These are phyloP conservation scores for Quercus mongolica DNA, from an alignment of 306 rosid genomes.

Conservation along the genomic window DNA sequence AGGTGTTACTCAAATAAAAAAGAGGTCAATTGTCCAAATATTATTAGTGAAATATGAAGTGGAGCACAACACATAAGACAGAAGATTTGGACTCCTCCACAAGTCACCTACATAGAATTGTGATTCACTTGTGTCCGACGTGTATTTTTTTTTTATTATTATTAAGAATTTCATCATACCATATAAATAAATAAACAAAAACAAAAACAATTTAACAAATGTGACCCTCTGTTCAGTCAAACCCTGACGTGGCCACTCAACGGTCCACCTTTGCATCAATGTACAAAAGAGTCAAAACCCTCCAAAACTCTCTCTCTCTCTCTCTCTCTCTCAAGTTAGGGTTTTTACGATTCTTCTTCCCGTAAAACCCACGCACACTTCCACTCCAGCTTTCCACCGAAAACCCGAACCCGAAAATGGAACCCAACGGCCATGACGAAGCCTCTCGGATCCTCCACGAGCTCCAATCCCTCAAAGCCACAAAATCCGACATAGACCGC, in stretches of 20 bases:
- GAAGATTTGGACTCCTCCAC: fast-evolving
- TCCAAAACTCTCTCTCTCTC: neutral
- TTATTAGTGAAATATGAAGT: too few relatives aligned
- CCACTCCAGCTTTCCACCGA: neutral
- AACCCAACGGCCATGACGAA: slow-evolving; percentile 23
- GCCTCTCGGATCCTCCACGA: slow-evolving; percentile 50
- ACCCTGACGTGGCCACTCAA: too few relatives aligned
- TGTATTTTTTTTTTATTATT: neutral
- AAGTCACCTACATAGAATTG: too few relatives aligned
- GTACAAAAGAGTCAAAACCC: neutral
- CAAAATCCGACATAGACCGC: slow-evolving; percentile 47
- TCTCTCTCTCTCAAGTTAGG: neutral
- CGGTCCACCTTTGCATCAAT: too few relatives aligned
- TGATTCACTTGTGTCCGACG: too few relatives aligned
- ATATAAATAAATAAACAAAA: too few relatives aligned
- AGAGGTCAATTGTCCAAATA: fast-evolving
- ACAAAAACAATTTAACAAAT: too few relatives aligned
- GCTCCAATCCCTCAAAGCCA: slow-evolving; percentile 47
- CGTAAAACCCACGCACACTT: neutral
- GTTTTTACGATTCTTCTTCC: neutral
- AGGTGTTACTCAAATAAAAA: too few relatives aligned
- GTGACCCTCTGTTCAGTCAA: too few relatives aligned
- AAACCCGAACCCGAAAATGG: slow-evolving; percentile 24
- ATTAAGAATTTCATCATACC: too few relatives aligned
- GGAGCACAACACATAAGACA: fast-evolving